Evolutionary conservation across 805 yeast genomes (phyloP).

Genomic region (Spathaspora gorwiae): DNA sequence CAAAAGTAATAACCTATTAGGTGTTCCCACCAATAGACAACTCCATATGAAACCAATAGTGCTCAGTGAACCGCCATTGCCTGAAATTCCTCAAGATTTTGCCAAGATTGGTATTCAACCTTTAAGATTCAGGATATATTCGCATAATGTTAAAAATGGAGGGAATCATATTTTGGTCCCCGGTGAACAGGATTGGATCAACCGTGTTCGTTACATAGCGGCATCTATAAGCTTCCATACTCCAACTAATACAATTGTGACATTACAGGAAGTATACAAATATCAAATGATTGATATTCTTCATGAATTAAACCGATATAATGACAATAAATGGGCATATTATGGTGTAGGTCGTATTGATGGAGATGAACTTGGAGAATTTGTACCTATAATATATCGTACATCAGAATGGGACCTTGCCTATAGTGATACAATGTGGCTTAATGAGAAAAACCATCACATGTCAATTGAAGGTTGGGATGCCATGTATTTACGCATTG

Average conservation of each 20-base stretch:
- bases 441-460: constrained; percentile 29
- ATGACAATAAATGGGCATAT: constrained; percentile 24
- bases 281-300: constrained; percentile 31
- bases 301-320: constrained; percentile 18
- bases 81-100: constrained; percentile 13
- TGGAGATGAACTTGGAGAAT: constrained; percentile 24
- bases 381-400: constrained; percentile 29
- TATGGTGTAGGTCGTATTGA: constrained; percentile 29
- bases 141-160: constrained; percentile 33
- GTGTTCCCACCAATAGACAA: constrained; percentile 4
- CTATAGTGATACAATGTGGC: constrained; percentile 29
- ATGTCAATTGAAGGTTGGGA: constrained; percentile 36
- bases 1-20: constrained; percentile 3
- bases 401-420: constrained; percentile 25
- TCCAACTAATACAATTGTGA: constrained; percentile 25
- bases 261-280: constrained; percentile 37
- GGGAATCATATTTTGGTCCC: constrained; percentile 16
- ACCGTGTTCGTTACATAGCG: constrained; percentile 13
- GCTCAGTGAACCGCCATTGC: constrained; percentile 6
- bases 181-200: constrained; percentile 25
- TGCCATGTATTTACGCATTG: constrained; percentile 30
- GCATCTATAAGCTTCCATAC: constrained; percentile 25
- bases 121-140: constrained; percentile 27
- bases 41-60: background rate
- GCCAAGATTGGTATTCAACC: constrained; percentile 7